Conservation (phyloP, 345 rosid species). For the Brassica juncea region DNA sequence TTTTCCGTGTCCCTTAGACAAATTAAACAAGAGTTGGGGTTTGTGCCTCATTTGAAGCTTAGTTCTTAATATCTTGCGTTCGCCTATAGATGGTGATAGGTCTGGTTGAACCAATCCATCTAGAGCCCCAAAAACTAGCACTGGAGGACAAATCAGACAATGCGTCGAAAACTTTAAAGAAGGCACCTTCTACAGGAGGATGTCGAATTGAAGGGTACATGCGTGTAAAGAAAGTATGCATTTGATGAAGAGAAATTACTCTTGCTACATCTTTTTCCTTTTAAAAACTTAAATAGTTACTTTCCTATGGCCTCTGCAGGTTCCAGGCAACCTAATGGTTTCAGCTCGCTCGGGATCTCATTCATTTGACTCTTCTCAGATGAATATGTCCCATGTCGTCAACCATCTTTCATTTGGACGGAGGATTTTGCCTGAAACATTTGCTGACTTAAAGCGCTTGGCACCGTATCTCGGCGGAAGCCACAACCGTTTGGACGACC, state of each 20-base stretch:
- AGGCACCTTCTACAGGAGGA: conserved; percentile 89
- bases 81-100: conserved; percentile 67
- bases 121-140: conserved; percentile 58
- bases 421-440: conserved; percentile 55
- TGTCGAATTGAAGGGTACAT: conserved; percentile 97
- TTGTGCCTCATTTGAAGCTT: conserved; percentile 2
- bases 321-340: conserved; percentile 88
- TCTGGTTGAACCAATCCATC: conserved; percentile 64
- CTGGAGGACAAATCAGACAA: conserved; percentile 55
- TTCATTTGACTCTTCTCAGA: conserved; percentile 84
- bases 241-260: background rate
- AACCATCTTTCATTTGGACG: conserved; percentile 88
- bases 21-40: background rate
- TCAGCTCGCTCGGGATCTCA: conserved; percentile 92
- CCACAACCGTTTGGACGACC: conserved; percentile 81
- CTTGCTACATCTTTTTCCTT: conserved; percentile 5
- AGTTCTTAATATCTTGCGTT: conserved; percentile 12
- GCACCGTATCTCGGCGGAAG: conserved; percentile 79
- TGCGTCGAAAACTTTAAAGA: conserved; percentile 46
- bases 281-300: background rate
- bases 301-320: conserved; percentile 53
- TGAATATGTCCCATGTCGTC: conserved; percentile 96
- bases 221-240: conserved; percentile 84
- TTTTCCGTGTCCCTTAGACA: background rate
- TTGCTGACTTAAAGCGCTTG: conserved; percentile 68